Evolutionary conservation across 2,329 filamentous ascomycete species (phyloP).

Genomic region (Neofusicoccum sp.): DNA sequence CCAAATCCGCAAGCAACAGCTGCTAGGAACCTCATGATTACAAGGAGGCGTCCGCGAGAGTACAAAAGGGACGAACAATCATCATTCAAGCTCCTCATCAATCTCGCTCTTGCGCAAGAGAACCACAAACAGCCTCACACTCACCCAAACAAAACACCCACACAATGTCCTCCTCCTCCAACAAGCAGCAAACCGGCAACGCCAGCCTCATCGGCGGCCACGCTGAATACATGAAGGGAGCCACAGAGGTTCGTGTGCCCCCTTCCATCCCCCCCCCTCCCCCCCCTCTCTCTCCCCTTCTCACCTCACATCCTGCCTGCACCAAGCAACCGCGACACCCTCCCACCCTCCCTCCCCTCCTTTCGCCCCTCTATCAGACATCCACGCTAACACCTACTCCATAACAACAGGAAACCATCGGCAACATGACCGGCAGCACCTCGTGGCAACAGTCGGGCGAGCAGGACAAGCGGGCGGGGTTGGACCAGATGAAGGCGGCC

Average conservation of each 20-base stretch:
- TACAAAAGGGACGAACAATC: not conserved
- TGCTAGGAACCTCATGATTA: too few species aligned
- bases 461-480: constrained; percentile 64
- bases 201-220: constrained; percentile 63
- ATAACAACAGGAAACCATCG: constrained; percentile 57
- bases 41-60: too few species aligned
- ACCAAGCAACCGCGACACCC: not conserved
- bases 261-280: not conserved
- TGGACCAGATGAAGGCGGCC: constrained; percentile 65
- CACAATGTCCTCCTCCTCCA: constrained; percentile 5
- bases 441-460: constrained; percentile 67
- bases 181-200: constrained; percentile 6
- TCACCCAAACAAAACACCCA: not conserved
- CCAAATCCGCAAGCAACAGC: too few species aligned
- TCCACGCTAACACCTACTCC: not conserved
- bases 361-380: not conserved
- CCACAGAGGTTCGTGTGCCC: constrained; percentile 58
- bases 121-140: not conserved
- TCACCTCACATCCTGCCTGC: not conserved
- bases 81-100: not conserved
- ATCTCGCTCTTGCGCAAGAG: not conserved
- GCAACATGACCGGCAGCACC: constrained; percentile 62
- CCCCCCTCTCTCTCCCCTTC: not conserved
- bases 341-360: not conserved
- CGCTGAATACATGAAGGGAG: constrained; percentile 70